Conservation (phyloP, 805 yeast genomes). For the Candida railenensis region DNA sequence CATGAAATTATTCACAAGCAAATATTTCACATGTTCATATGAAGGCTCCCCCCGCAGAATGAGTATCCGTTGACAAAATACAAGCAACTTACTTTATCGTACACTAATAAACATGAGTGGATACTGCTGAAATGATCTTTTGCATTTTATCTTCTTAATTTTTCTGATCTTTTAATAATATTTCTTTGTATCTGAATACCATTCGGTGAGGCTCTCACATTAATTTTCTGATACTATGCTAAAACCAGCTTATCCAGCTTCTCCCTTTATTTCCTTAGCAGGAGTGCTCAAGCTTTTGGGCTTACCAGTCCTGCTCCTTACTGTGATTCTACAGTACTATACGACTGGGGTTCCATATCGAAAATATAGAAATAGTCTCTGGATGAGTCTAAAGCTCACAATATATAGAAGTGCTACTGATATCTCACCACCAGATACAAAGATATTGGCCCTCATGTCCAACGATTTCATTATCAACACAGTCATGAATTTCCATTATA, state of each 20-base stretch:
- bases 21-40: no score
- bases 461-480: slow-evolving; percentile 1
- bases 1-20: no score
- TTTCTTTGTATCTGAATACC: no score
- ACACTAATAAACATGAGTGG: no score
- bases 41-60: no score
- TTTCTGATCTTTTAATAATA: no score
- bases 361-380: slow-evolving; percentile 1
- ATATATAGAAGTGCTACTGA: slow-evolving; percentile 1
- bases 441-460: slow-evolving; percentile 1
- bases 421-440: not conserved
- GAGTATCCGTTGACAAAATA: no score
- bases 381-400: slow-evolving; percentile 1
- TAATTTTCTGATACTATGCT: no score
- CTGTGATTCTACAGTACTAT: not conserved
- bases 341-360: slow-evolving; percentile 2
- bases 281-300: slow-evolving; percentile 2
- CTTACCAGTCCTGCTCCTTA: not conserved
- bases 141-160: no score
- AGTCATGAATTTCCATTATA: slow-evolving; percentile 1
- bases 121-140: no score
- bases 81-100: no score
- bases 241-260: not conserved
- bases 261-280: not conserved
- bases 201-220: no score